Conservation (phyloP, 176 grass and related monocot species). For the Hordeum marinum region DNA sequence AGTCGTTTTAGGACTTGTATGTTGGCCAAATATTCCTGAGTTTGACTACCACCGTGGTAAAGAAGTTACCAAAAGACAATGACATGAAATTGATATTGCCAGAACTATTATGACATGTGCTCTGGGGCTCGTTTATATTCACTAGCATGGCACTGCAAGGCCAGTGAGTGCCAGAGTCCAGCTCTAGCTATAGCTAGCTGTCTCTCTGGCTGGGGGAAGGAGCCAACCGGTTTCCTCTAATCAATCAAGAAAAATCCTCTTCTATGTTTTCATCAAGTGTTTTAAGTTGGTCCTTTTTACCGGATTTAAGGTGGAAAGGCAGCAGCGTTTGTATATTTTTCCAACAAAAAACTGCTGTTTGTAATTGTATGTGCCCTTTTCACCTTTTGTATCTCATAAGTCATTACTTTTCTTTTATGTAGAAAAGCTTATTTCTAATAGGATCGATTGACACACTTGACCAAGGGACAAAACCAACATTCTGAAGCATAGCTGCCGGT, state of each 20-base stretch:
- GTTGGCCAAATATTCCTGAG: neutral
- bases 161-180: slow-evolving; percentile 24
- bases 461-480: slow-evolving; percentile 8
- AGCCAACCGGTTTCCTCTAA: slow-evolving; percentile 34
- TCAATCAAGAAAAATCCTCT: neutral
- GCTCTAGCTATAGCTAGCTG: slow-evolving; percentile 37
- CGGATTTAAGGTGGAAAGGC: slow-evolving; percentile 9
- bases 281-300: neutral
- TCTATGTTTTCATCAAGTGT: neutral
- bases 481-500: neutral
- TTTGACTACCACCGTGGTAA: no score
- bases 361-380: neutral
- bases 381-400: neutral
- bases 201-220: slow-evolving; percentile 15
- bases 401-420: neutral
- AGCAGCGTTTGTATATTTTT: no score
- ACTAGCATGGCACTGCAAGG: slow-evolving; percentile 18
- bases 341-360: no score
- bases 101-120: no score
- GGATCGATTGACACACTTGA: neutral
- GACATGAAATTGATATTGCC: neutral
- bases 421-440: neutral
- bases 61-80: no score
- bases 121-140: neutral
- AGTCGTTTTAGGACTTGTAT: neutral